Evolutionary conservation across 441 rosid species (phyloP), one percentile per base, ranked within the genome.

Genomic region (Raphanus hybrid): DNA sequence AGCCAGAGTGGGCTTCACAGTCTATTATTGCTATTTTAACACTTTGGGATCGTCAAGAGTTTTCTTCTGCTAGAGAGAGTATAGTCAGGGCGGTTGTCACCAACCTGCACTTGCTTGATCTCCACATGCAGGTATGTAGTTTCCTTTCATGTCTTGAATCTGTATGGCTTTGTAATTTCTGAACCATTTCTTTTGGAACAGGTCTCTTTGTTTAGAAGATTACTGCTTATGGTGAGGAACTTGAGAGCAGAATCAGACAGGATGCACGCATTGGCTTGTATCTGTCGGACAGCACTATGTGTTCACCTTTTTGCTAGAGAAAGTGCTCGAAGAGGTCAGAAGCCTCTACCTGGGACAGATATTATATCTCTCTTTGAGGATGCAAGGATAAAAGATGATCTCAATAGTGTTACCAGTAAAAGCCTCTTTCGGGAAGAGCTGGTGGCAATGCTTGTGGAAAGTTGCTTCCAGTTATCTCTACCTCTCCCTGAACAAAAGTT

Each of bases 171-270:
- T 41, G 29, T 74, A 57, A 45, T 64, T 64, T 74, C 71, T 69
- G 63, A 79, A 77, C 50, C 37, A n/a, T 60, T 54, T 23, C 9
- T 12, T 75, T 75, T 58, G 58, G 76, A 75, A 67, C 58, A 23
- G 26, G 26, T 23, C 26, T 93, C 75, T 96, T 88, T 96, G 84
- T 96, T 96, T 82, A 91, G 89, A 86, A 90, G 92, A 88, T 83
- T 96, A 73, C 97, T 96, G 83, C 91, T 96, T 74, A 96, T 96
- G 99, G 97, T 96, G 77, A 92, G 94, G 82, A 96, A 96, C 84
- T 83, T 96, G 86, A 90, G 99, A 85, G 99, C 98, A 64, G 98
- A 96, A 85, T 93, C 99, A 6, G 98, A 96, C 78, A 92, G 99
- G 67, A 96, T 96, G 99, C 94, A 96, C 84, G 99, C 99, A 29